phyloP scores from a whole-genome alignment of 2,329 filamentous ascomycete genomes.

The Ophiocordyceps camponoti-saundersi region DNA sequence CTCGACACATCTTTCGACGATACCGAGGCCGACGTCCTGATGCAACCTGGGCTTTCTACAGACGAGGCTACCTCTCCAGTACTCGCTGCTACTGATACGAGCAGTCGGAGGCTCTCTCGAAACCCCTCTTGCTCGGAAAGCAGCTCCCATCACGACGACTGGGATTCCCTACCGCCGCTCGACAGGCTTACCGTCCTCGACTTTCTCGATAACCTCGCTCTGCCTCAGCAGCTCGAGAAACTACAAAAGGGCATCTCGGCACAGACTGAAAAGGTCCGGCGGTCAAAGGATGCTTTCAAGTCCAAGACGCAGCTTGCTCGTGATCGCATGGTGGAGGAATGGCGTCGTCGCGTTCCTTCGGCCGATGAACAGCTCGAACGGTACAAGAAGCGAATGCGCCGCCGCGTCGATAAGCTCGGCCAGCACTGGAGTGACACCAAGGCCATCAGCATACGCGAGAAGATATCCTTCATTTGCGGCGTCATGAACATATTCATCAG shows the following conservation, averaged over 20 bases:
- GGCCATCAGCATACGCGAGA: slow-evolving; percentile 77
- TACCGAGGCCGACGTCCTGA: slow-evolving; percentile 22
- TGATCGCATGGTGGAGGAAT: slow-evolving; percentile 82
- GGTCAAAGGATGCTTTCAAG: slow-evolving; percentile 66
- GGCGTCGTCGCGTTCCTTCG: slow-evolving; percentile 69
- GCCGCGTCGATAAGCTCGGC: slow-evolving; percentile 74
- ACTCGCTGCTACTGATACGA: slow-evolving; percentile 26
- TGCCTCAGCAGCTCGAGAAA: slow-evolving; percentile 81
- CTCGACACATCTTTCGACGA: slow-evolving; percentile 6
- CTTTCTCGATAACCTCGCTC: slow-evolving; percentile 79
- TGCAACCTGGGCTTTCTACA: slow-evolving; percentile 21
- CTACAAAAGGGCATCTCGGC: slow-evolving; percentile 67
- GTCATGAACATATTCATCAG: slow-evolving; percentile 96
- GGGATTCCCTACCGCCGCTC: slow-evolving; percentile 71
- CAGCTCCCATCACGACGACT: slow-evolving; percentile 76
- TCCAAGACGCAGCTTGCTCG: slow-evolving; percentile 62
- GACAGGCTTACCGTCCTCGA: slow-evolving; percentile 87
- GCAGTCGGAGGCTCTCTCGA: slow-evolving; percentile 48
- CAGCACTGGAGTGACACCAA: slow-evolving; percentile 80
- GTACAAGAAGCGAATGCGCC: slow-evolving; percentile 75
- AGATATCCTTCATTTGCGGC: slow-evolving; percentile 88
- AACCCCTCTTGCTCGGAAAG: slow-evolving; percentile 70
- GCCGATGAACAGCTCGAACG: slow-evolving; percentile 86
- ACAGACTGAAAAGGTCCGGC: slow-evolving; percentile 72
- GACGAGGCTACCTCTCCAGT: slow-evolving; percentile 23